Conservation (phyloP, 1,139 yeast species). For the Geotrichum fermentans region DNA sequence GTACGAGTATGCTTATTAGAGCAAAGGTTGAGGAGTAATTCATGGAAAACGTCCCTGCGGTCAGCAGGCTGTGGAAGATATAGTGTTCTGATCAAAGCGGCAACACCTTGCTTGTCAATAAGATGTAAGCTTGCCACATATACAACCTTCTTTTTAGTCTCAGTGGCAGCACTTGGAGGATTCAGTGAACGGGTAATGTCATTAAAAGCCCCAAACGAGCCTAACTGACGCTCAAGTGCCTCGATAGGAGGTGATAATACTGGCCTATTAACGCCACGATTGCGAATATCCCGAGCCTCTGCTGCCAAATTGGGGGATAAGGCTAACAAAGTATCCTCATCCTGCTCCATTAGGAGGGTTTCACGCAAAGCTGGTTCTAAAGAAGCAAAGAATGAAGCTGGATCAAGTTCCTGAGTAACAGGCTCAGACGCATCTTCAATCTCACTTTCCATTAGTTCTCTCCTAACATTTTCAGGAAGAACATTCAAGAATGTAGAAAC, state of each 20-base stretch:
- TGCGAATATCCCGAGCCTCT: slow-evolving; percentile 35
- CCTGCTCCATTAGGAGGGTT: slow-evolving; percentile 36
- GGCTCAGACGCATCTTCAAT: slow-evolving; percentile 35
- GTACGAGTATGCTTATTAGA: slow-evolving; percentile 71
- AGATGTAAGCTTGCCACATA: slow-evolving; percentile 46
- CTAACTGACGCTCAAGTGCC: slow-evolving; percentile 12
- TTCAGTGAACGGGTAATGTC: slow-evolving; percentile 1
- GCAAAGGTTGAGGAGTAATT: slow-evolving; percentile 63
- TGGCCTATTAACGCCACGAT: slow-evolving; percentile 25
- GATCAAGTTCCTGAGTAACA: slow-evolving; percentile 30
- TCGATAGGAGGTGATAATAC: slow-evolving; percentile 14
- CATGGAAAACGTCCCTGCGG: slow-evolving; percentile 63
- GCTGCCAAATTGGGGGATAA: slow-evolving; percentile 35
- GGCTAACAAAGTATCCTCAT: slow-evolving; percentile 33
- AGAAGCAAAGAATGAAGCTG: slow-evolving; percentile 35
- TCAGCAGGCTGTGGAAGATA: slow-evolving; percentile 68
- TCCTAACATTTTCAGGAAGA: slow-evolving; percentile 67
- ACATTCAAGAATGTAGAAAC: slow-evolving; percentile 82
- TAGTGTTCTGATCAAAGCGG: slow-evolving; percentile 63
- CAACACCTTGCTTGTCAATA: slow-evolving; percentile 71
- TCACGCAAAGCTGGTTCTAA: slow-evolving; percentile 38
- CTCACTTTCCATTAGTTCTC: slow-evolving; percentile 70
- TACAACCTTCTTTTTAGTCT: slow-evolving; percentile 23
- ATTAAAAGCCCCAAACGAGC: slow-evolving; percentile 10
- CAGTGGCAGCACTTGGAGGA: slow-evolving; percentile 5